Conservation (phyloP, 352 stramenopile species). For the Globisporangium cylindrosporum region DNA sequence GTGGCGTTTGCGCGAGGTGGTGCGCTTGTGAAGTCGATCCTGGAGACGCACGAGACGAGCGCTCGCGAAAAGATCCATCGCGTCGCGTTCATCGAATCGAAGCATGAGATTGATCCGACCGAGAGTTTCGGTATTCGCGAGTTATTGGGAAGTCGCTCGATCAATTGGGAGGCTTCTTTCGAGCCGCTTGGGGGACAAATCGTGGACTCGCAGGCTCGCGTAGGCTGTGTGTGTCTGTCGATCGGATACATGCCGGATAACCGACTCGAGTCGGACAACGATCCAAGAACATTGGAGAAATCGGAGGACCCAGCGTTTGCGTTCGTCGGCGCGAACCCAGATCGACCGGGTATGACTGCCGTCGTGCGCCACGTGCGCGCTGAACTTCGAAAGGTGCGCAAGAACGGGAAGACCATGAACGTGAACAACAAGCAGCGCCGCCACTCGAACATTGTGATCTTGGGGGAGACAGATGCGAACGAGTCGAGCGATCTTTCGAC, state of each 20-base stretch:
- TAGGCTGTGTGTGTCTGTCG: constrained; percentile 85
- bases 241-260: constrained; percentile 74
- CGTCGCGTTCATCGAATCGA: constrained; percentile 85
- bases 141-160: constrained; percentile 78
- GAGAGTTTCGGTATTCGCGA: constrained; percentile 76
- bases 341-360: constrained; percentile 79
- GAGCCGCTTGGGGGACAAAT: constrained; percentile 83
- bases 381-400: constrained; percentile 50
- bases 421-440: constrained; percentile 33
- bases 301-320: constrained; percentile 78
- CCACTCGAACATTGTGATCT: constrained; percentile 86
- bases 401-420: constrained; percentile 19
- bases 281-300: constrained; percentile 72
- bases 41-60: constrained; percentile 75
- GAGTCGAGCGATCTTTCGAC: constrained; percentile 72
- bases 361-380: constrained; percentile 77
- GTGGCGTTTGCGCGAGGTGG: constrained; percentile 81
- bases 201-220: constrained; percentile 80
- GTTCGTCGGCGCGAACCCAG: constrained; percentile 77
- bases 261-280: constrained; percentile 52
- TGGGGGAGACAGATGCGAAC: constrained; percentile 80
- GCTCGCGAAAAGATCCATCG: constrained; percentile 79
- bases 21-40: constrained; percentile 78
- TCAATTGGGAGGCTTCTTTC: constrained; percentile 87
- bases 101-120: constrained; percentile 83